These are phyloP conservation scores for Aureobasidium sp. DNA, from an alignment of 2,329 filamentous ascomycete species.

Conservation along the genomic window DNA sequence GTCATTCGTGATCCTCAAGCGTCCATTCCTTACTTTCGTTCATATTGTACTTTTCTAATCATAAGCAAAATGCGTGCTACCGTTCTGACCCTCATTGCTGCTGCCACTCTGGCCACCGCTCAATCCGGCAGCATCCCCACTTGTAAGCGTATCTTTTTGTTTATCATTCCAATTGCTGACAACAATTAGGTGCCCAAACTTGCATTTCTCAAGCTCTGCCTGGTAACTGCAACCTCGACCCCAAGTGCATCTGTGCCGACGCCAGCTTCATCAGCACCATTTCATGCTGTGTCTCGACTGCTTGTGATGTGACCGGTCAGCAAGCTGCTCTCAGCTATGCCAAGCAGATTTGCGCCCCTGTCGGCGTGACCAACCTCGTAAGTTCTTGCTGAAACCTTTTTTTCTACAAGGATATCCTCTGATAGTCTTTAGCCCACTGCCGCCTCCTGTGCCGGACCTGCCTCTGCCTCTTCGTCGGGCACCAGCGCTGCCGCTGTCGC, in stretches of 20 bases:
- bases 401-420: not conserved
- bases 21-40: not conserved
- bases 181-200: not conserved
- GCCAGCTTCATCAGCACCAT: conserved; percentile 9
- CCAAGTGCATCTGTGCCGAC: conserved; percentile 5
- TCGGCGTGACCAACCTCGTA: conserved; percentile 8
- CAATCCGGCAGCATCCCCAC: not conserved
- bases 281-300: conserved; percentile 9
- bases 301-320: not conserved
- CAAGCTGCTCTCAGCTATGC: conserved; percentile 1
- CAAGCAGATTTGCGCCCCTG: conserved; percentile 3
- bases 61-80: not conserved
- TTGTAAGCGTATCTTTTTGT: not conserved
- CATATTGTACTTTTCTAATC: not conserved
- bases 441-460: not conserved
- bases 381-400: not conserved
- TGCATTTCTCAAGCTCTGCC: conserved; percentile 1
- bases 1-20: not conserved
- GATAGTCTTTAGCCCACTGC: not conserved
- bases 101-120: not conserved
- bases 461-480: not conserved
- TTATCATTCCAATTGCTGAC: no score
- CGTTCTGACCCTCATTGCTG: not conserved
- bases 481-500: not conserved
- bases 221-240: conserved; percentile 1